A percentile compares a stretch with the other conserved stretches of the same genome.
Evolutionary conservation across 257 asterid species (phyloP).

Genomic region (Ilex aquifolium): DNA sequence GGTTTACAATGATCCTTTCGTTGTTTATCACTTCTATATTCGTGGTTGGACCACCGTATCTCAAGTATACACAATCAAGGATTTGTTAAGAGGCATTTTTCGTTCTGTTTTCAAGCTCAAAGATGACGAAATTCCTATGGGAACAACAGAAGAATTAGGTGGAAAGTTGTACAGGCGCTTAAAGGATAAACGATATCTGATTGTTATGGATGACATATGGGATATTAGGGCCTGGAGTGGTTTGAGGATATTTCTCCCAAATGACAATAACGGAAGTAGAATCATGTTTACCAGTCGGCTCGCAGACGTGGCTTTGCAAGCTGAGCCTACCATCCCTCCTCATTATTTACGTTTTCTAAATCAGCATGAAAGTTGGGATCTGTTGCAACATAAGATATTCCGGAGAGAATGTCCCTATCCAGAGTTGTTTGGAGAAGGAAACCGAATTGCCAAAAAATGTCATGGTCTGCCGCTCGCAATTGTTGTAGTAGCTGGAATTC

Average conservation of each 20-base stretch:
- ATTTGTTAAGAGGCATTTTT: constrained; percentile 16
- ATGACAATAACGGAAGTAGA: constrained; percentile 27
- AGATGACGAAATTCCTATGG: constrained; percentile 10
- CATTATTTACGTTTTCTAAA: constrained; percentile 18
- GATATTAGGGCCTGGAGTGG: constrained; percentile 13
- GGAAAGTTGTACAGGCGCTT: constrained; percentile 8
- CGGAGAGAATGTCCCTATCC: constrained; percentile 13
- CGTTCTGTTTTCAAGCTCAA: constrained; percentile 11
- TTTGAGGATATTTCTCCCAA: constrained; percentile 9
- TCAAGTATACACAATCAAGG: constrained; percentile 11
- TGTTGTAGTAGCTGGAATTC: constrained; percentile 29
- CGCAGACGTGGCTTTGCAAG: background rate
- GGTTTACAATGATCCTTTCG: constrained; percentile 10
- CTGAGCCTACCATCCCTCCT: background rate
- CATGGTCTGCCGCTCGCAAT: constrained; percentile 27
- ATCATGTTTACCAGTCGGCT: constrained; percentile 27
- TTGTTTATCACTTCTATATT: constrained; percentile 4
- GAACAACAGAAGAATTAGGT: constrained; percentile 1
- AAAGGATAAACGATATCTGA: constrained; percentile 11
- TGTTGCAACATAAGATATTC: constrained; percentile 15
- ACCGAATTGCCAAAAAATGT: constrained; percentile 14
- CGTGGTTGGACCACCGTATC: constrained; percentile 36
- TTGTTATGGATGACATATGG: constrained; percentile 42
- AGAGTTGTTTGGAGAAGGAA: constrained; percentile 15
- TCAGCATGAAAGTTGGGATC: constrained; percentile 21